A percentile compares a stretch with the other conserved stretches of the same genome.
Conservation (phyloP, 1,139 yeast species). For the Diutina sp. region DNA sequence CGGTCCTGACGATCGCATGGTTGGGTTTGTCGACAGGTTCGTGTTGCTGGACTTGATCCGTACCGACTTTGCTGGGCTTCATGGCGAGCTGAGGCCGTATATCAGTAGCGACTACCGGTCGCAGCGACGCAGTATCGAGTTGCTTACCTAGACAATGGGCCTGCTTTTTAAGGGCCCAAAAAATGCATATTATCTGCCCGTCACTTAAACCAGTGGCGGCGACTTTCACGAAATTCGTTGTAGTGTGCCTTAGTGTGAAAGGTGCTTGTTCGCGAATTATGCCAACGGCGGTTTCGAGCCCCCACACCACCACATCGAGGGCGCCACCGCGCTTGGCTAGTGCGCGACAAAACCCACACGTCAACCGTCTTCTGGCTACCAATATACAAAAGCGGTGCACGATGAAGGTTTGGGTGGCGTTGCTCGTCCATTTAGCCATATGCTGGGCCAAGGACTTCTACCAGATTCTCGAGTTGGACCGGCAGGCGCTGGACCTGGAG, state of each 20-base stretch:
- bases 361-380: neutral
- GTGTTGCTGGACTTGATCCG: slow-evolving; percentile 20
- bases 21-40: slow-evolving; percentile 31
- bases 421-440: neutral
- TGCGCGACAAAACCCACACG: neutral
- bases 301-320: neutral
- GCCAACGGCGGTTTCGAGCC: neutral
- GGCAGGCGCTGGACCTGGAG: neutral
- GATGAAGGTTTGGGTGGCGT: neutral
- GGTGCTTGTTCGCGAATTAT: neutral
- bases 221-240: neutral
- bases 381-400: too few relatives aligned
- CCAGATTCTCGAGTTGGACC: neutral
- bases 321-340: neutral
- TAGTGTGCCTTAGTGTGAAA: too few relatives aligned
- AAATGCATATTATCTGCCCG: neutral
- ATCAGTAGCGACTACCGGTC: slow-evolving; percentile 2
- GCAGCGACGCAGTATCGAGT: slow-evolving; percentile 12
- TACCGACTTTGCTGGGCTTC: slow-evolving; percentile 14
- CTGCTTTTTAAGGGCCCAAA: neutral
- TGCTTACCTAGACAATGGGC: slow-evolving; percentile 12
- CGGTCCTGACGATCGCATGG: slow-evolving; percentile 10
- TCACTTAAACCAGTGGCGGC: neutral
- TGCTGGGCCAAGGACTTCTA: neutral
- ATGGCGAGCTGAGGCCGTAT: slow-evolving; percentile 6